Conservation (phyloP, 805 yeast species). For the Candida morakotiae region DNA sequence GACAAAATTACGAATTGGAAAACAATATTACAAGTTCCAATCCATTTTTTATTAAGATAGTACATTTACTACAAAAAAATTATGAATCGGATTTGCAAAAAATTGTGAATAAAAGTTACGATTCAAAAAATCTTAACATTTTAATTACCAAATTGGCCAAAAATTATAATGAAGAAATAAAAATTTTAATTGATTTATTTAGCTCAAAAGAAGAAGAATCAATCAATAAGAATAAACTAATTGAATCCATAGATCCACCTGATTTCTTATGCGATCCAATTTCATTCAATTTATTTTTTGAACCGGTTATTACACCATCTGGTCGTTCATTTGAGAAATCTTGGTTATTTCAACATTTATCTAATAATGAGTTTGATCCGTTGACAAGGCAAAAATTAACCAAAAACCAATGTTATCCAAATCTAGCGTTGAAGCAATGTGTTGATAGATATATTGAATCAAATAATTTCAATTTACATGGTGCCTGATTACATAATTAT, state of each 20-base stretch:
- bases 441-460: slow-evolving; percentile 4
- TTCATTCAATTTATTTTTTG: slow-evolving; percentile 34
- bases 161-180: slow-evolving; percentile 9
- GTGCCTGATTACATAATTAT: no score
- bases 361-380: slow-evolving; percentile 27
- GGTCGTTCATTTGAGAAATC: slow-evolving; percentile 39
- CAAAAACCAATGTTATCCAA: slow-evolving; percentile 5
- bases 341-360: slow-evolving; percentile 28
- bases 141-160: slow-evolving; percentile 8
- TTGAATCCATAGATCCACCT: slow-evolving; percentile 19
- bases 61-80: slow-evolving; percentile 9
- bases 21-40: slow-evolving; percentile 3
- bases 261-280: slow-evolving; percentile 36
- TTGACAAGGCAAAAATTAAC: slow-evolving; percentile 22
- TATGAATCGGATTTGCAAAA: slow-evolving; percentile 10
- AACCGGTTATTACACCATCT: slow-evolving; percentile 39
- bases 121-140: slow-evolving; percentile 3
- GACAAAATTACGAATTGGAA: slow-evolving; percentile 5
- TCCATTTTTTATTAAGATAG: slow-evolving; percentile 9
- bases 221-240: slow-evolving; percentile 7
- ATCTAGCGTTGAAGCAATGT: background rate
- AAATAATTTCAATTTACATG: background rate
- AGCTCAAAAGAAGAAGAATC: slow-evolving; percentile 11
- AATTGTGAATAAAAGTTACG: background rate
- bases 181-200: slow-evolving; percentile 13